Evolutionary conservation across 495 filamentous ascomycete genomes (phyloP), one percentile per base, ranked within the genome.

Genomic region (Cenococcum geophilum): DNA sequence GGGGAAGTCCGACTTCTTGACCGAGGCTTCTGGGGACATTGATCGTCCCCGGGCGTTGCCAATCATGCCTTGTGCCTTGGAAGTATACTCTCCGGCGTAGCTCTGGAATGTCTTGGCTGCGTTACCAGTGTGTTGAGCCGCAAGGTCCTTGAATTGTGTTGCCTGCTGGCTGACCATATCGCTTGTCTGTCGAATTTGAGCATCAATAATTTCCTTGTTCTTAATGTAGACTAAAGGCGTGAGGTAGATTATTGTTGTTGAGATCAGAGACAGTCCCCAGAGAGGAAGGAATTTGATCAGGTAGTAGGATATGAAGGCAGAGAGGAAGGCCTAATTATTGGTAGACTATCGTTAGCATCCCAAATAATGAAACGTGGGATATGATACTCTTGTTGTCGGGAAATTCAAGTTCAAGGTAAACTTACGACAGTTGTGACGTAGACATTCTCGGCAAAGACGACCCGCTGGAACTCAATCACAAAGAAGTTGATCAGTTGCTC

Each of bases 401-500:
- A 43, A 18, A 40, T 16, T 25, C 54, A 11, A 58, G 27, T 59
- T 59, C 20, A 52, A 40, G 57, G 50, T n/a, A 47, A 36, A 79
- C 90, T 76, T 84, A 97, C 92, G 62, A 83, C 84, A 75, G 83
- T 73, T 1, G 93, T 95, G 65, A 83, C 85, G 58, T 82, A 78
- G 53, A 95, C 78, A 70, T 97, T 97, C 84, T 99, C 93, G 55
- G 86, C 93, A 67, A 95, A 99, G 57, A 97, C 67, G 68, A 99
- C 83, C 61, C 95, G 85, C 82, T 99, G 93, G 73, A 89, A 85
- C 77, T 99, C 93, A 64, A 99, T 91, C 65, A 96, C 80, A 76
- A 97, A 91, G 77, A 99, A 99, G 81, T 99, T 96, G 76, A 92
- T 76, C 52, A 99, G 79, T 75, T 97, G 91, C 72, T 92, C 88